Base-by-base conservation (phyloP, 2,329 filamentous ascomycete genomes). In the Fragosphaeria purpurea region DNA sequence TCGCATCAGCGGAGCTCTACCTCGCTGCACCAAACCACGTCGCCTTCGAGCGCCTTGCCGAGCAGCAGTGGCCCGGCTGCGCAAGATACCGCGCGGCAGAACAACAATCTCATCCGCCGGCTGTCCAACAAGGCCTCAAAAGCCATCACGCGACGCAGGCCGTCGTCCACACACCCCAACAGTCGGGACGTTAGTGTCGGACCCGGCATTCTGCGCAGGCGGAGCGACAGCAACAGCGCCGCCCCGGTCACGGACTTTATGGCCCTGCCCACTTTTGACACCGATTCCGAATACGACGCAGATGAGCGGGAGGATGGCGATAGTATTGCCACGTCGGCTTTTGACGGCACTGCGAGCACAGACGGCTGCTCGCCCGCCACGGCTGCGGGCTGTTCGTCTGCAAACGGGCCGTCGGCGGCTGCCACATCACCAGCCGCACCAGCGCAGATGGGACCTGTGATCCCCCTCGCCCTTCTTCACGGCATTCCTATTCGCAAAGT, bases 111-210 rank as follows among this genome's bases (percentile, higher is more conserved):
- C 51, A 94, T 97, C 58, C 82, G 93, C 55, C 80, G 90, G 55
- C 72, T 96, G 30, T 97, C 93, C 35, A 87, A 86, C 59, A 82
- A 85, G 55, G 88, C 89, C 6, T 81, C 83, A 80, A 66, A 83
- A 76, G 68, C 84, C 73, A 64, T 82, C 63, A 69, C 67, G 40
- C 77, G 83, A 53, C 81, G 89, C 55, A 79, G 90, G 54, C 83
- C 85, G 55, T 94, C 88, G 12, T 89, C 87, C 3, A 83, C 83
- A 1, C 79, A 85, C 43, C 79, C 85, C 22, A 81, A 83, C 54
- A 88, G 85, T 63, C 82, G 90, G 41, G 89, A 96, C 62, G 83
- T 86, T 55, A 96, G 90, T 63, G 84, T 89, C 32, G 93, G 93
- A 0, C 93, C 93, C 2, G 85, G 89, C 50, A 86, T 95, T 48